Evolutionary conservation across 345 rosid species (phyloP), one percentile per base, ranked within the genome.

Genomic region (Aquilaria yunnanensis): DNA sequence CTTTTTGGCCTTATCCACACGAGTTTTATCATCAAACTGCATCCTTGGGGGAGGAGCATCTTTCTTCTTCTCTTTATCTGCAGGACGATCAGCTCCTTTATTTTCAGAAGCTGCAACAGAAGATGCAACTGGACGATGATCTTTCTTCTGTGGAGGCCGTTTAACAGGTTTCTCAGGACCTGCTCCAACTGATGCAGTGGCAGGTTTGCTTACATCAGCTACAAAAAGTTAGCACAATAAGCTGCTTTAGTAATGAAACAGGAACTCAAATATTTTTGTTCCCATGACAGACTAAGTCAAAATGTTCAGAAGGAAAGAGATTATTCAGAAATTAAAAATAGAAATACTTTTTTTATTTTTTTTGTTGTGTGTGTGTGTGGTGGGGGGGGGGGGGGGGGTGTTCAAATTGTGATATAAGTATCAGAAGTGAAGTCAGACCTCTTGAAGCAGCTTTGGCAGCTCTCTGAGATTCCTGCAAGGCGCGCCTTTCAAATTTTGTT

Each of bases 1-100:
- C 77, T 62, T 84, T 72, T 84, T 89, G 16, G 96, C 92, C 77
- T 86, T 89, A 46, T 77, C 87, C 49, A 86, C 96, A 52, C 92
- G 81, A 70, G 71, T 76, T 67, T 69, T 78, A 63, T 85, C 89
- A 59, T 88, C 96, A 78, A 83, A 88, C 70, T 88, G 96, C 96
- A 85, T 83, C 13, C 82, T 84, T 12, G 92, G 81, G 55, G 83
- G 81, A 62, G 83, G 86, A 16, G 65, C 82, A 66, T 88, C 92
- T 74, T 84, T 86, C 77, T 68, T 86, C 75, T 80, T 79, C 59
- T 82, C 96, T 74, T 78, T 89, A 53, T 86, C 93, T 6, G 56
- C 52, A 16, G 69, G 64, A 52, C 79, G 78, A 14, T 80, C 82
- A 49, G 71, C 70, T 64, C 74, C 70, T 67, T 75, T 72, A 61